These are phyloP conservation scores for Cinchona pubescens DNA, from an alignment of 257 asterid genomes.

Conservation along the genomic window DNA sequence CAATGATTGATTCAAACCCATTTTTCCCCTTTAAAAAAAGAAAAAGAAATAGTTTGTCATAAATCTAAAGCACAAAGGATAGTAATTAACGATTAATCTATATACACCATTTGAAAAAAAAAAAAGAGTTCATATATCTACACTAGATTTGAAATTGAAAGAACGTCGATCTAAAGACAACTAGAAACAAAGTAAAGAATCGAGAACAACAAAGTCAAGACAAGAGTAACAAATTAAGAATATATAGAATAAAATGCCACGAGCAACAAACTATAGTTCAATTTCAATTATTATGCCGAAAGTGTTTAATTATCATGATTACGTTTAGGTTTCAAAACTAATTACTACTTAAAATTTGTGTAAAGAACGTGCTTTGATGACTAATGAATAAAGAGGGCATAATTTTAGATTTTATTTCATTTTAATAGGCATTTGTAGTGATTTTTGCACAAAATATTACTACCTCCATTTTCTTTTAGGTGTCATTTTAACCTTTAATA, in stretches of 20 bases:
- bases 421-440: no score
- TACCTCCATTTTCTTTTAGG: no score
- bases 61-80: background rate
- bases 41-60: background rate
- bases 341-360: no score
- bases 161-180: background rate
- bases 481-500: no score
- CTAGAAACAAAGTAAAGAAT: background rate
- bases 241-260: background rate
- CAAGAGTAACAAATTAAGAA: background rate
- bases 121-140: background rate
- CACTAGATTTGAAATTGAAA: background rate
- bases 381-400: no score
- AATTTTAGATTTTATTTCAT: no score
- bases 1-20: background rate
- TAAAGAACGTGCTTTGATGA: no score
- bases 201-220: background rate
- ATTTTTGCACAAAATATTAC: no score
- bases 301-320: background rate
- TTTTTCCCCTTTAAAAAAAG: background rate
- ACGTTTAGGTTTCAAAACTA: no score
- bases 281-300: background rate
- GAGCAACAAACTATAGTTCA: background rate
- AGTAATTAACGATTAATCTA: background rate
- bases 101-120: background rate